phyloP scores from a whole-genome alignment of 306 rosid species.

The Acmispon strigosus region DNA sequence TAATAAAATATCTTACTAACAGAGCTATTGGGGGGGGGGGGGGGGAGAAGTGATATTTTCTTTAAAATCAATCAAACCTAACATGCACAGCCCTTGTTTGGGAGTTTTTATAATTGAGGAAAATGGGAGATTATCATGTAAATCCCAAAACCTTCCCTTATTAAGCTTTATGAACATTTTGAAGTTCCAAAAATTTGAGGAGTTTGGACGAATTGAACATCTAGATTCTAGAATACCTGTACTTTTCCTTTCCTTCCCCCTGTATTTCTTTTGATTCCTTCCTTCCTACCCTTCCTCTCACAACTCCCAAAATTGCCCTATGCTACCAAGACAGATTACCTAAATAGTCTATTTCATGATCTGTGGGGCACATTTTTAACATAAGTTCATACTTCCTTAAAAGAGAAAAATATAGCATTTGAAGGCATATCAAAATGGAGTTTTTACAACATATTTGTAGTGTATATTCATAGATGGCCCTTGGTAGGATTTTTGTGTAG shows the following conservation, averaged over 20 bases:
- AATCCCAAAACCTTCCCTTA: background rate
- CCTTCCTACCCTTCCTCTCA: background rate
- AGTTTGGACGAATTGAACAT: background rate
- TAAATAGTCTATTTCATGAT: background rate
- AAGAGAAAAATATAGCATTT: background rate
- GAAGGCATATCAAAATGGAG: constrained; percentile 3
- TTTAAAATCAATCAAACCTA: background rate
- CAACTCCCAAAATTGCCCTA: background rate
- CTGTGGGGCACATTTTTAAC: background rate
- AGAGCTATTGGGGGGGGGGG: background rate
- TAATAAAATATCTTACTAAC: background rate
- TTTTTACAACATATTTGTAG: background rate
- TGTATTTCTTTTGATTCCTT: background rate
- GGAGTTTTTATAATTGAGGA: background rate
- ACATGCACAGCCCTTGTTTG: background rate
- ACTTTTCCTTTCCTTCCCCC: background rate
- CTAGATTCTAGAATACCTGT: background rate
- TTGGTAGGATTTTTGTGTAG: background rate
- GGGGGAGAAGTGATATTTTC: background rate
- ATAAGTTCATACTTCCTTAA: background rate
- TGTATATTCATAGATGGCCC: background rate
- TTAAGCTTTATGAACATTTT: background rate
- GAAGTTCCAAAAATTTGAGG: background rate
- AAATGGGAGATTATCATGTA: background rate
- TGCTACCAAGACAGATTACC: background rate